Conservation (phyloP, 495 filamentous ascomycete genomes). For the Tuber aestivum region DNA sequence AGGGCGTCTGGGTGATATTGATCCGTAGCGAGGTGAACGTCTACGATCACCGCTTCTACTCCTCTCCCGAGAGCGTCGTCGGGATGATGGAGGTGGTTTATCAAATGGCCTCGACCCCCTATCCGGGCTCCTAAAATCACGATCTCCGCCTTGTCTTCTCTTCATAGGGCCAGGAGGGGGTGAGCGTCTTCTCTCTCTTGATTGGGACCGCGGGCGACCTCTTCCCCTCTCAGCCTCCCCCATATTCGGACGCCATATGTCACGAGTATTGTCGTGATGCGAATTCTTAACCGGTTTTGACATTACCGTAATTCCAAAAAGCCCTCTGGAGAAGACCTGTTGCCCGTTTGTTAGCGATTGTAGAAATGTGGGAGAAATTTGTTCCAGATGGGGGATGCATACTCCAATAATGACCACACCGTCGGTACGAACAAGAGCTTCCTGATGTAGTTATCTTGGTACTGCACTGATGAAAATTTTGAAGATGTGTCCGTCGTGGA, state of each 20-base stretch:
- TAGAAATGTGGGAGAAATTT: not conserved
- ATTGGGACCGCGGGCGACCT: conserved; percentile 35
- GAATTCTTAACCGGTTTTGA: not conserved
- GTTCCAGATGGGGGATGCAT: not conserved
- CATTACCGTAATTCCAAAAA: not conserved
- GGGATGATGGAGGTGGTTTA: conserved; percentile 26
- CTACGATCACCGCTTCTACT: conserved; percentile 40
- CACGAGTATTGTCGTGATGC: conserved; percentile 32
- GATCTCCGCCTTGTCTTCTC: conserved; percentile 35
- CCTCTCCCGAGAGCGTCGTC: conserved; percentile 36
- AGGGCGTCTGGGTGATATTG: conserved; percentile 34
- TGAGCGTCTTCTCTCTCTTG: conserved; percentile 37
- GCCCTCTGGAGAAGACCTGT: not conserved
- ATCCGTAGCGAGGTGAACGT: conserved; percentile 32
- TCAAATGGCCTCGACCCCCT: conserved; percentile 32
- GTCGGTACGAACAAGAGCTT: not conserved
- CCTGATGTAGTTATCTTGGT: not conserved
- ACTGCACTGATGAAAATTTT: not conserved
- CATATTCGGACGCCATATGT: conserved; percentile 34
- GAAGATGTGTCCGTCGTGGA: not conserved
- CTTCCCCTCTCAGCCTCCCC: conserved; percentile 34
- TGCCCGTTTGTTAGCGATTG: not conserved
- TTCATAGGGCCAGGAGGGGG: conserved; percentile 25
- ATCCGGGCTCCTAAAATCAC: conserved; percentile 35
- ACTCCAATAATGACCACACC: not conserved